phyloP scores from a whole-genome alignment of 768 basidiomycete genomes.

The Psilocybe sp. region DNA sequence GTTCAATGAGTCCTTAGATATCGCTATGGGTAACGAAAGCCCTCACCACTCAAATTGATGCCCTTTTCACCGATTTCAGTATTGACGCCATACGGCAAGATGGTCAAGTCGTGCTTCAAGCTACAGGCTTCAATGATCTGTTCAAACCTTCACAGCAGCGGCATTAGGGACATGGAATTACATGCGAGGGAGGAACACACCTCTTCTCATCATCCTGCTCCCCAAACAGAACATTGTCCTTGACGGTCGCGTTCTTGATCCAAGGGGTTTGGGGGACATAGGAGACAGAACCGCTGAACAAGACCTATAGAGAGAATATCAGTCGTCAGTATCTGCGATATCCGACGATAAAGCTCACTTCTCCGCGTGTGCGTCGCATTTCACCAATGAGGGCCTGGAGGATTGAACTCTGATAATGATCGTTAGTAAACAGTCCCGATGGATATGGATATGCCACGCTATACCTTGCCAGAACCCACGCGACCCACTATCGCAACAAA shows the following conservation, averaged over 20 bases:
- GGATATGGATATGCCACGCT: not conserved
- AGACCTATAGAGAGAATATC: conserved; percentile 29
- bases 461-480: conserved; percentile 71
- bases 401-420: conserved; percentile 43
- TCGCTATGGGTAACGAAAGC: not conserved
- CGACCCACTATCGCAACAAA: conserved; percentile 74
- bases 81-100: conserved; percentile 65
- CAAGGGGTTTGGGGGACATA: conserved; percentile 64
- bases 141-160: conserved; percentile 40
- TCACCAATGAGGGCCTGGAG: conserved; percentile 61
- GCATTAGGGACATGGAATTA: not conserved
- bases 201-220: conserved; percentile 56
- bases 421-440: not conserved
- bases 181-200: conserved; percentile 19
- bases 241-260: conserved; percentile 67
- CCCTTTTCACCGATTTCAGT: conserved; percentile 81
- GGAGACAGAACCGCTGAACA: conserved; percentile 52
- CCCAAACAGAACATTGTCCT: conserved; percentile 77
- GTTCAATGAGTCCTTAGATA: not conserved
- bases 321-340: not conserved
- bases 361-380: conserved; percentile 60
- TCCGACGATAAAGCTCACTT: conserved; percentile 30
- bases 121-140: conserved; percentile 63
- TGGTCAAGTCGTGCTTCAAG: conserved; percentile 66
- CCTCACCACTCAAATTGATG: conserved; percentile 58